phyloP scores from a whole-genome alignment of 108 stramenopile genomes.

The Skeletonema menzelii region DNA sequence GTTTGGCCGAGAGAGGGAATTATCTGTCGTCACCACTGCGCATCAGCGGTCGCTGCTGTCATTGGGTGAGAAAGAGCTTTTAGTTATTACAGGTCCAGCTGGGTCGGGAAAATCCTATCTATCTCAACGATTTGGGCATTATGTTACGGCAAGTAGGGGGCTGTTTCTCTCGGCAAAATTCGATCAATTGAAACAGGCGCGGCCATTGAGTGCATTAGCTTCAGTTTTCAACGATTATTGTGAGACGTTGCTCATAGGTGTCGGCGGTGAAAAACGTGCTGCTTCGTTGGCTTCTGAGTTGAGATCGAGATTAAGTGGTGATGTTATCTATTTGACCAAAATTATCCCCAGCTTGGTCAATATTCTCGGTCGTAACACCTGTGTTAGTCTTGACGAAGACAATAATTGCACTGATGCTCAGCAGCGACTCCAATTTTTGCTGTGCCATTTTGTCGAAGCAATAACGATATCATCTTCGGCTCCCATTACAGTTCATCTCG shows the following conservation, averaged over 20 bases:
- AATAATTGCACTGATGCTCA: conserved; percentile 4
- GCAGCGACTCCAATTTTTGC: conserved; percentile 19
- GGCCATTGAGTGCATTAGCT: conserved; percentile 19
- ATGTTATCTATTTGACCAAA: not conserved
- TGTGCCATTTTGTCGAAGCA: conserved; percentile 23
- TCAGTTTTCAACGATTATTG: conserved; percentile 18
- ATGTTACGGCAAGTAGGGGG: not conserved
- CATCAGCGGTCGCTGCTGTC: conserved; percentile 3
- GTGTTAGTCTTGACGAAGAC: not conserved
- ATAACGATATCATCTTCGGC: conserved; percentile 4
- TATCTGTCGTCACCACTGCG: not conserved
- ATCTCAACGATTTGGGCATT: conserved; percentile 5
- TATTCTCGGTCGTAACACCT: not conserved
- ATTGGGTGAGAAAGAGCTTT: not conserved
- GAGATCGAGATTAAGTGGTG: not conserved
- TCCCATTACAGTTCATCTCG: conserved; percentile 3
- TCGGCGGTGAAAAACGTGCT: not conserved
- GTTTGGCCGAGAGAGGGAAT: conserved; percentile 17
- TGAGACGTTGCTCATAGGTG: not conserved
- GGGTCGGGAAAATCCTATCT: conserved; percentile 29
- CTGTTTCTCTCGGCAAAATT: conserved; percentile 28
- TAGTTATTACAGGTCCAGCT: conserved; percentile 6
- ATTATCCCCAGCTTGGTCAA: not conserved
- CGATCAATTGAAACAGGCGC: conserved; percentile 13
- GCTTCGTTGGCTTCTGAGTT: not conserved